A percentile compares a stretch with the other conserved stretches of the same genome.
Conservation (phyloP, 1,284 basidiomycete species). For the Neotropicomus parvogracilis region DNA sequence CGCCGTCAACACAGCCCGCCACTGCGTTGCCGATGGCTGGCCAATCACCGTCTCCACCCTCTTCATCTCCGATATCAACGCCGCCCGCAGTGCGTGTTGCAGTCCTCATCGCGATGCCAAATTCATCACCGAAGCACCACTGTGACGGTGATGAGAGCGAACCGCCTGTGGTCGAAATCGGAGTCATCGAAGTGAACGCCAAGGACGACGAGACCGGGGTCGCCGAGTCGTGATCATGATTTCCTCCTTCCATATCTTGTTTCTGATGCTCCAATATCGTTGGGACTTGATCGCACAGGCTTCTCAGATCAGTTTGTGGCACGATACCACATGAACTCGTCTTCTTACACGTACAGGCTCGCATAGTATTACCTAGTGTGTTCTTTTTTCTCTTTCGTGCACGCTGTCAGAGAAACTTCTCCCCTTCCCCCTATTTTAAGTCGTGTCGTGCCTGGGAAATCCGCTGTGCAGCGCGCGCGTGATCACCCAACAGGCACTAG, state of each 20-base stretch:
- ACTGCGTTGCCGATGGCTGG: slow-evolving; percentile 4
- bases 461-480: background rate
- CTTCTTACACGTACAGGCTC: slow-evolving; percentile 3
- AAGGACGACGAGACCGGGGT: slow-evolving; percentile 5
- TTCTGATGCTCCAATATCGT: background rate
- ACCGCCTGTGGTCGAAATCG: slow-evolving; percentile 48
- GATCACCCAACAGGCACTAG: no score
- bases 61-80: slow-evolving; percentile 15
- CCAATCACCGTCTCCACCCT: background rate
- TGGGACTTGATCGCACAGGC: slow-evolving; percentile 7
- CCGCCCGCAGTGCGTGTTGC: slow-evolving; percentile 36
- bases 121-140: slow-evolving; percentile 22
- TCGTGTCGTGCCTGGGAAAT: background rate
- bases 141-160: slow-evolving; percentile 38
- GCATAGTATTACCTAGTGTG: slow-evolving; percentile 15
- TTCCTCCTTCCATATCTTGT: slow-evolving; percentile 9
- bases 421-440: background rate
- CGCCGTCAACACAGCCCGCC: slow-evolving; percentile 8
- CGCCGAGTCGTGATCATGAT: slow-evolving; percentile 9
- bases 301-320: background rate
- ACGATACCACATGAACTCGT: slow-evolving; percentile 10
- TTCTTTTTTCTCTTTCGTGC: background rate
- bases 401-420: background rate
- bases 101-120: slow-evolving; percentile 56
- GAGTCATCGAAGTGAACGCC: slow-evolving; percentile 38